These are phyloP conservation scores for Curvularia eragrostidis DNA, from an alignment of 2,329 filamentous ascomycete genomes.

Conservation along the genomic window DNA sequence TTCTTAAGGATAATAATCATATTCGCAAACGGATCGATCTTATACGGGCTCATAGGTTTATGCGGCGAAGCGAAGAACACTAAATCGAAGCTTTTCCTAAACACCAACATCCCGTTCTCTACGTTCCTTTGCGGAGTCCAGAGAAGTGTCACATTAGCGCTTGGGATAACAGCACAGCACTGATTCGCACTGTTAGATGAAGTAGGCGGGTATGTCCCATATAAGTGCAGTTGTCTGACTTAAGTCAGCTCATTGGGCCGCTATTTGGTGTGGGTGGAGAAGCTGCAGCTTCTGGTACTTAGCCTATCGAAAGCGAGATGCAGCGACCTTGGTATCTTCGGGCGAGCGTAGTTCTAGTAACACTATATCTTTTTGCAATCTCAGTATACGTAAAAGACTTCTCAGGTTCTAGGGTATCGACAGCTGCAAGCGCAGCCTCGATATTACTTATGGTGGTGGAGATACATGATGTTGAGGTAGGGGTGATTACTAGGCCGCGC, in stretches of 20 bases:
- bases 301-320: neutral
- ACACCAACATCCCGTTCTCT: constrained; percentile 64
- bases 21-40: no score
- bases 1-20: no score
- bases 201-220: no score
- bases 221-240: no score
- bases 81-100: constrained; percentile 52
- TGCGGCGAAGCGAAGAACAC: neutral
- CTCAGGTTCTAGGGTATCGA: neutral
- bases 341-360: neutral
- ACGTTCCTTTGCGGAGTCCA: constrained; percentile 69
- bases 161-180: no score
- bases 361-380: neutral
- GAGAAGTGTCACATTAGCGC: constrained; percentile 50
- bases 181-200: no score
- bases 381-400: neutral
- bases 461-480: constrained; percentile 13
- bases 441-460: neutral
- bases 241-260: no score
- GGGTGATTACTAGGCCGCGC: constrained; percentile 10
- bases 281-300: neutral
- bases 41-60: neutral
- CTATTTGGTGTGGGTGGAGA: constrained; percentile 30
- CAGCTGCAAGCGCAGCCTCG: neutral
- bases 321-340: neutral